Conservation (phyloP, 139 green algal species). For the Chlorella sp. region DNA sequence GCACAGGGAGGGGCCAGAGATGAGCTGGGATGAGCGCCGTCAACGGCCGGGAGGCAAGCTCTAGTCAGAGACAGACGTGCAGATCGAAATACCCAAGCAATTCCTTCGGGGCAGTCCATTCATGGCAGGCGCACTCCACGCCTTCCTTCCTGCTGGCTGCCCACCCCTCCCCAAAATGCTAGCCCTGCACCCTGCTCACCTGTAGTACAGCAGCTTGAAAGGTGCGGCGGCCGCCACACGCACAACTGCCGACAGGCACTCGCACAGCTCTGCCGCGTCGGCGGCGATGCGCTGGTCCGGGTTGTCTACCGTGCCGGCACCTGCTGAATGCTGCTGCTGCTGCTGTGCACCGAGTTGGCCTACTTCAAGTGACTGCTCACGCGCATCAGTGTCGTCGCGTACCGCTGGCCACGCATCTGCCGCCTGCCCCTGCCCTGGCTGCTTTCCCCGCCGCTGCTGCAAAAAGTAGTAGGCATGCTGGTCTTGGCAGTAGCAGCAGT, state of each 20-base stretch:
- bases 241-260: conserved; percentile 28
- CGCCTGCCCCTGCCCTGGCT: background rate
- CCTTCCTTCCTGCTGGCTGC: no score
- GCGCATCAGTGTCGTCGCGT: no score
- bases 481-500: conserved; percentile 44
- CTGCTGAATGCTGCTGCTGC: background rate
- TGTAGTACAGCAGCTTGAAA: conserved; percentile 58
- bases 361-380: no score
- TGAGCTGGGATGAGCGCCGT: no score
- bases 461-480: conserved; percentile 36
- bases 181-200: background rate
- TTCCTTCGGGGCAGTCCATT: no score
- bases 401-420: no score
- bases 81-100: no score
- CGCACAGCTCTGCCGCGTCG: conserved; percentile 57
- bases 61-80: no score
- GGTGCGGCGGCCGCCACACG: conserved; percentile 43
- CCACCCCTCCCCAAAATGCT: no score
- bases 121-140: no score
- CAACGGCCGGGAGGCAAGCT: no score
- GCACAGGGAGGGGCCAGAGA: background rate
- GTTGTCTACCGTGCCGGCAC: conserved; percentile 72
- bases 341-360: background rate
- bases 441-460: background rate
- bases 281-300: conserved; percentile 85